These are phyloP conservation scores for Ehretia macrophylla DNA, from an alignment of 257 asterid genomes.

Conservation along the genomic window DNA sequence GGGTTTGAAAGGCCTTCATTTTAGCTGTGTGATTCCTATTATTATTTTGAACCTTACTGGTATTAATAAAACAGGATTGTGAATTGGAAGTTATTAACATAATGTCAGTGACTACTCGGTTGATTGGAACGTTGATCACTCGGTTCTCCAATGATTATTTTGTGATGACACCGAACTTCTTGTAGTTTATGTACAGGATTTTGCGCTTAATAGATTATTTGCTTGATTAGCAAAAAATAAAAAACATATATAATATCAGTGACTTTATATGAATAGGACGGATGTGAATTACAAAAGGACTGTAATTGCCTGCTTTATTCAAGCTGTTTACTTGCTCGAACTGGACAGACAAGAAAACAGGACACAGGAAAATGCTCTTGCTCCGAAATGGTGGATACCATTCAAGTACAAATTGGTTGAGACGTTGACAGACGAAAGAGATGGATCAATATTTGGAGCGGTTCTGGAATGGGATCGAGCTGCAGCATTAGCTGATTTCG, in stretches of 20 bases:
- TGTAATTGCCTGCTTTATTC: constrained; percentile 89
- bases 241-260: constrained; percentile 6
- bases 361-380: constrained; percentile 64
- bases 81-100: too few relatives aligned
- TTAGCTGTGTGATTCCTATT: too few relatives aligned
- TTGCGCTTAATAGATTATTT: too few relatives aligned
- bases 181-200: too few relatives aligned
- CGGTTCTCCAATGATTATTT: too few relatives aligned
- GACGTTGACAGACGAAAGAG: constrained; percentile 75
- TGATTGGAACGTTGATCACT: too few relatives aligned
- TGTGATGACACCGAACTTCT: too few relatives aligned
- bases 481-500: constrained; percentile 76
- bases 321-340: constrained; percentile 91
- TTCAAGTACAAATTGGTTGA: constrained; percentile 82
- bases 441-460: constrained; percentile 91
- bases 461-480: constrained; percentile 91
- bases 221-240: neutral
- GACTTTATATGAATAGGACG: constrained; percentile 57
- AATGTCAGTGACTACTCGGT: constrained; percentile 3
- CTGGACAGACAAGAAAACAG: constrained; percentile 89
- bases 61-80: too few relatives aligned
- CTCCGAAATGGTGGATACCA: constrained; percentile 98
- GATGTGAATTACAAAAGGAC: constrained; percentile 78
- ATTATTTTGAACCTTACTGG: too few relatives aligned
- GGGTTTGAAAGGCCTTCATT: too few relatives aligned